Percentiles rank a stretch among this genome's conserved stretches.
These are phyloP conservation scores for Carex kokanica DNA, from an alignment of 176 grass and related monocot genomes.

Conservation along the genomic window DNA sequence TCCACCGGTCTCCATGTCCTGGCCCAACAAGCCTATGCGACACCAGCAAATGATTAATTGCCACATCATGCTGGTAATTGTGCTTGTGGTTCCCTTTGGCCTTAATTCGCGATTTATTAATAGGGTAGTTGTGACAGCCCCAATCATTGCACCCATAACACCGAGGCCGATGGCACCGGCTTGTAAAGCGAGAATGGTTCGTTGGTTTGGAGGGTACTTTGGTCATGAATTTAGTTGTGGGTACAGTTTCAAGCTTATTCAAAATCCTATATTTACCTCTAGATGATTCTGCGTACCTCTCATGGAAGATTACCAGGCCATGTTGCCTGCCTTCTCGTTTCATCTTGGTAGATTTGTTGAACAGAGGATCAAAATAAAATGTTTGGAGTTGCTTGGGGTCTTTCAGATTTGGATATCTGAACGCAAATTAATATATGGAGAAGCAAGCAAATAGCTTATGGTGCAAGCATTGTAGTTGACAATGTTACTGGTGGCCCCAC, in stretches of 20 bases:
- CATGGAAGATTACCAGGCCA: constrained; percentile 13
- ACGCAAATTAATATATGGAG: background rate
- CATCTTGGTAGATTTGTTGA: background rate
- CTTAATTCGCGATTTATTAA: constrained; percentile 5
- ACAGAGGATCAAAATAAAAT: background rate
- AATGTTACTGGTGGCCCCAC: background rate
- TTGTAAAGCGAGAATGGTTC: constrained; percentile 9
- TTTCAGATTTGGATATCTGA: background rate
- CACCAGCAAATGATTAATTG: constrained; percentile 17
- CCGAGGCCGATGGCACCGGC: background rate
- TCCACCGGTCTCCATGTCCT: background rate
- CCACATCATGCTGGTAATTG: background rate
- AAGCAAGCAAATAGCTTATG: background rate
- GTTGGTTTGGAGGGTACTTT: constrained; percentile 16
- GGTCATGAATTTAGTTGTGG: constrained; percentile 22
- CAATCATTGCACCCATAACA: constrained; percentile 5
- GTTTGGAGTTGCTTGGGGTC: background rate
- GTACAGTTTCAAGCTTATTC: constrained; percentile 17
- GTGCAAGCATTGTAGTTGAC: background rate
- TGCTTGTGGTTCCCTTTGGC: constrained; percentile 16
- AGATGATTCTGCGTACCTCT: background rate
- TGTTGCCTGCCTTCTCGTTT: constrained; percentile 23
- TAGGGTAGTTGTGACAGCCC: constrained; percentile 15
- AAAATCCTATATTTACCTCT: constrained; percentile 1
- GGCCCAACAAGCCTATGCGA: background rate